Percentiles rank a stretch among this genome's conserved stretches.
Evolutionary conservation across 805 yeast genomes (phyloP).

Genomic region (Suhomyces sp.): DNA sequence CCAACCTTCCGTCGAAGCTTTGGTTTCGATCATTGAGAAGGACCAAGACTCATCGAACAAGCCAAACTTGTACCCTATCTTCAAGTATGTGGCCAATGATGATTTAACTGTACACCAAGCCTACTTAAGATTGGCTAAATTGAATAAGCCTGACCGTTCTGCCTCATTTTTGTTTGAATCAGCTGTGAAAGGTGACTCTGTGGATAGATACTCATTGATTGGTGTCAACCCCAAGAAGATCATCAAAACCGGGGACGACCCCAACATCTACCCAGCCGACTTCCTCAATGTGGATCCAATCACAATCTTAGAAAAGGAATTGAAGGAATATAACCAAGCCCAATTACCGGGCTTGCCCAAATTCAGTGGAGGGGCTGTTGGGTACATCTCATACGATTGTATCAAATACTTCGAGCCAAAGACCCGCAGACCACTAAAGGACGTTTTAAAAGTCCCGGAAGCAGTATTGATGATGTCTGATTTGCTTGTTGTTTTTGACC

Average conservation of each 20-base stretch:
- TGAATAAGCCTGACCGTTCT: conserved; percentile 49
- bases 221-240: conserved; percentile 83
- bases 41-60: conserved; percentile 7
- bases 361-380: conserved; percentile 94
- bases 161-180: conserved; percentile 86
- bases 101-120: conserved; percentile 89
- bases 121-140: conserved; percentile 75
- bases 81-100: conserved; percentile 68
- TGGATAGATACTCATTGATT: conserved; percentile 88
- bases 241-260: conserved; percentile 76
- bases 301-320: conserved; percentile 67
- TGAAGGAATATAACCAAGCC: conserved; percentile 64
- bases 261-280: conserved; percentile 23
- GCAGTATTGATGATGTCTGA: conserved; percentile 90
- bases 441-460: conserved; percentile 84
- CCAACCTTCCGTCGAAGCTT: conserved; percentile 38
- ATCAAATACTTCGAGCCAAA: conserved; percentile 95
- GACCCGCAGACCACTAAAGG: conserved; percentile 72
- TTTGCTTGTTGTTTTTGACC: conserved; percentile 86
- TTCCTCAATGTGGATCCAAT: conserved; percentile 75
- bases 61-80: conserved; percentile 81
- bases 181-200: conserved; percentile 83
- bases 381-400: conserved; percentile 95
- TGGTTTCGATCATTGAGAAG: conserved; percentile 24
- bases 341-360: conserved; percentile 79